These are phyloP conservation scores for Clavaria fumosa DNA, from an alignment of 768 basidiomycete species.

Conservation along the genomic window DNA sequence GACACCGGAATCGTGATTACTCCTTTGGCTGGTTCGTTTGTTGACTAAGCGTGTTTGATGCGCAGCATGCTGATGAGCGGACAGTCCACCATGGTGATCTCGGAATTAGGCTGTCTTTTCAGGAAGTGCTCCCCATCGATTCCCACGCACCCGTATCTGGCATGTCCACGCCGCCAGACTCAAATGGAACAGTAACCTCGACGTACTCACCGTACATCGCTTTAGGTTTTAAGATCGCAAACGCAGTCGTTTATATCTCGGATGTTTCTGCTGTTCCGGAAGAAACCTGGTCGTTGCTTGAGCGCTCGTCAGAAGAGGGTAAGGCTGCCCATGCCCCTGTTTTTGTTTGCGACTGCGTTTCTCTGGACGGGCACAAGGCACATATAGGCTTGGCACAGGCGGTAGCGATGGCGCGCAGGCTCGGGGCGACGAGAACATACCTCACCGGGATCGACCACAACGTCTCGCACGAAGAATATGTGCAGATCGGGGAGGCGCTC, in stretches of 20 bases:
- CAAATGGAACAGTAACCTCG: too few relatives aligned
- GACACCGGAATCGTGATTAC: conserved; percentile 47
- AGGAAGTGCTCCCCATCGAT: too few relatives aligned
- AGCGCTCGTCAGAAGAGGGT: conserved; percentile 12
- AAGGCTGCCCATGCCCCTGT: conserved; percentile 30
- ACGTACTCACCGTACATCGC: conserved; percentile 43
- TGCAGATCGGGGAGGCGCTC: conserved; percentile 46
- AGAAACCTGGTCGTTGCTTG: conserved; percentile 43
- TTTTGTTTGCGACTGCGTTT: conserved; percentile 65
- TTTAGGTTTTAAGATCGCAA: conserved; percentile 55
- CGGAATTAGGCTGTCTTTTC: too few relatives aligned
- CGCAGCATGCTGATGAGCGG: not conserved
- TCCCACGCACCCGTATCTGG: conserved; percentile 18
- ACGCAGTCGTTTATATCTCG: conserved; percentile 59
- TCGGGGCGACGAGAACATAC: conserved; percentile 52
- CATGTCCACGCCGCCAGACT: conserved; percentile 15
- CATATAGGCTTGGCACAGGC: conserved; percentile 66
- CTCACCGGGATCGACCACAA: conserved; percentile 64
- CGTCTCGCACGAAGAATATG: conserved; percentile 65
- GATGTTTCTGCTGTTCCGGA: conserved; percentile 76
- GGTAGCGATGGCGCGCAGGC: conserved; percentile 34
- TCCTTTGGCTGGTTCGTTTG: conserved; percentile 47
- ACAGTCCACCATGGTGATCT: conserved; percentile 69
- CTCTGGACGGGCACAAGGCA: conserved; percentile 50
- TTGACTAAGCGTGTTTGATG: not conserved